These are phyloP conservation scores for Pseudodiploospora longispora DNA, from an alignment of 2,329 filamentous ascomycete genomes.

Conservation along the genomic window DNA sequence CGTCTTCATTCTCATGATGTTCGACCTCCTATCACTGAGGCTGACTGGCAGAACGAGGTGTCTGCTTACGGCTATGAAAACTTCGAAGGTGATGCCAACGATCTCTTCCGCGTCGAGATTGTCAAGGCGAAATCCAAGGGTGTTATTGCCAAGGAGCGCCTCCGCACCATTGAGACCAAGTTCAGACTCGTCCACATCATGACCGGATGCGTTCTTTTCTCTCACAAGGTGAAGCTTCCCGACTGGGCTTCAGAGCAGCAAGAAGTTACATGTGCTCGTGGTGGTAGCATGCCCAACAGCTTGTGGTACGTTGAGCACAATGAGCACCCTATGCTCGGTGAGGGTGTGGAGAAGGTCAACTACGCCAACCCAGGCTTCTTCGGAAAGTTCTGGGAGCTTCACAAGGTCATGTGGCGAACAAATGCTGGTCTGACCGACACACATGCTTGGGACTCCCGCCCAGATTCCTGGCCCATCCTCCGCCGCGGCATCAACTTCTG, in stretches of 20 bases:
- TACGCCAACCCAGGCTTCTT: conserved; percentile 93
- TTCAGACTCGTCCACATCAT: conserved; percentile 93
- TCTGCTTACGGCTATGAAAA: conserved; percentile 97
- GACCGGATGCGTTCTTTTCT: conserved; percentile 94
- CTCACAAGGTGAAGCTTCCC: conserved; percentile 97
- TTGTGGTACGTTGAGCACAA: conserved; percentile 96
- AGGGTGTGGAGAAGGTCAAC: conserved; percentile 84
- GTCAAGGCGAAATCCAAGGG: conserved; percentile 81
- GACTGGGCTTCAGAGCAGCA: conserved; percentile 98
- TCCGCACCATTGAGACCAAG: conserved; percentile 93
- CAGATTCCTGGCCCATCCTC: conserved; percentile 85
- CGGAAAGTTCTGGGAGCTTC: conserved; percentile 94
- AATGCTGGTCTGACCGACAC: conserved; percentile 95
- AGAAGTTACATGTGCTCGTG: conserved; percentile 93
- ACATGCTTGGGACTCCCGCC: conserved; percentile 95
- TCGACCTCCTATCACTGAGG: conserved; percentile 75
- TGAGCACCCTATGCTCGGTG: conserved; percentile 67
- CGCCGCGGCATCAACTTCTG: conserved; percentile 98
- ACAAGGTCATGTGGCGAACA: conserved; percentile 98
- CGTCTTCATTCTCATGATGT: conserved; percentile 95
- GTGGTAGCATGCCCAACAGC: conserved; percentile 89
- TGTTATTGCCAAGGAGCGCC: conserved; percentile 67
- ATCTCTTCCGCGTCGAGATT: conserved; percentile 91
- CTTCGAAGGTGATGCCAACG: conserved; percentile 94
- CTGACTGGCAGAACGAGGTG: conserved; percentile 91